These are phyloP conservation scores for Babesia sp. DNA, from an alignment of 169 alveolate genomes.

Conservation along the genomic window DNA sequence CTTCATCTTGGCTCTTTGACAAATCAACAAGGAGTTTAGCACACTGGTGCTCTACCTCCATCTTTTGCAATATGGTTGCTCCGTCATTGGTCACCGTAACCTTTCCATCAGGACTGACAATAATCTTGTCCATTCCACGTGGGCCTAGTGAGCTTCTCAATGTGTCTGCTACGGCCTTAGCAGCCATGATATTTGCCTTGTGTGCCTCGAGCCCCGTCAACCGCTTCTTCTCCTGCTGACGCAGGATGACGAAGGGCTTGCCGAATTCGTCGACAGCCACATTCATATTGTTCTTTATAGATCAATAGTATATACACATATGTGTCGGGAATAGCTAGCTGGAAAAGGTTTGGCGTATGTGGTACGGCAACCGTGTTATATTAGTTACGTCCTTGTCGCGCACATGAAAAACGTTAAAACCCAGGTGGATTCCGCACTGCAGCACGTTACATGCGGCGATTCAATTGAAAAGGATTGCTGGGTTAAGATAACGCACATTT, in stretches of 20 bases:
- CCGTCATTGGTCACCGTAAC: slow-evolving; percentile 98
- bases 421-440: not conserved
- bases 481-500: not conserved
- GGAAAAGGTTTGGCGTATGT: not conserved
- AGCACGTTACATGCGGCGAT: not conserved
- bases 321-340: not conserved
- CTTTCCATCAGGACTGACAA: slow-evolving; percentile 97
- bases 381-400: not conserved
- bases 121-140: slow-evolving; percentile 99
- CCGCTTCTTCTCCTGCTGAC: slow-evolving; percentile 95
- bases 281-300: slow-evolving; percentile 64
- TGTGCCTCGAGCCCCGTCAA: slow-evolving; percentile 97
- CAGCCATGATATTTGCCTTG: slow-evolving; percentile 97
- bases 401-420: slow-evolving; percentile 2
- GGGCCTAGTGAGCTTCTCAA: slow-evolving; percentile 98
- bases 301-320: not conserved
- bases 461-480: not conserved
- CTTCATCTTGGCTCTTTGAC: slow-evolving; percentile 97
- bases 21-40: slow-evolving; percentile 98
- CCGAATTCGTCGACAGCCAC: slow-evolving; percentile 98
- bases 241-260: slow-evolving; percentile 95
- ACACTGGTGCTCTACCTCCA: slow-evolving; percentile 96
- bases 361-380: not conserved
- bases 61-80: slow-evolving; percentile 93
- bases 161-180: slow-evolving; percentile 93